Base-by-base conservation (phyloP, 208 protist species). In the Naegleria gruberi region DNA sequence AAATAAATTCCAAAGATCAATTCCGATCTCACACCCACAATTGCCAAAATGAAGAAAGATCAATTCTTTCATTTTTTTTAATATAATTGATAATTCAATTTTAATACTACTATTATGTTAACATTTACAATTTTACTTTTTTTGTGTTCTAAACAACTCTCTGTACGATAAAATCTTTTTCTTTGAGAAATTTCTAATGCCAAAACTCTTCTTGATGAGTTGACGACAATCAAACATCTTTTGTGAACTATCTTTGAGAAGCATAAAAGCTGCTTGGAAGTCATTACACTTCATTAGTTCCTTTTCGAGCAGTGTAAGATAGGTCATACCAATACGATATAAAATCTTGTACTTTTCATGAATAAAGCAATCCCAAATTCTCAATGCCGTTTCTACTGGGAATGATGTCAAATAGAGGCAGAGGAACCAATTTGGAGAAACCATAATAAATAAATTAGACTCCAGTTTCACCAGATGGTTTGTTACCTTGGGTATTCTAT, bases 281-380 rank as follows among this genome's bases (percentile, higher is more conserved):
- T 88, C 34, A 1, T 51, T 65, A 3, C 6, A 19, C 19, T 51
- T 40, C 5, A 88, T 40, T 5, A 57, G 30, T 8, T 65, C 44
- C 3, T 88, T 65, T 65, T 88, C n/a, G 4, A 65, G 2, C 10
- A 65, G 23, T 5, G 6, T 12, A 6, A 88, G 30, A 12, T 46
- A 65, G 6, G 45, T 8, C 34, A 88, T 43, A 30, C 10, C 23
- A 26, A 88, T 65, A 10, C 84, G 8, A 65, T 43, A 88, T 7
- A 88, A 23, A 19, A 88, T 65, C 34, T 88, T 88, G 30, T 88
- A 88, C 40, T 42, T 42, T 65, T 88, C 84, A 42, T 44, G 34
- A 30, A 88, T 26, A n/a, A 88, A 88, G 10, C 37, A 41, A 30
- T 88, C 84, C 84, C 84, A 88, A 43, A 88, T 88, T 34, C 84